Conservation (phyloP, 1,139 yeast genomes). For the Taiozyma sp. region DNA sequence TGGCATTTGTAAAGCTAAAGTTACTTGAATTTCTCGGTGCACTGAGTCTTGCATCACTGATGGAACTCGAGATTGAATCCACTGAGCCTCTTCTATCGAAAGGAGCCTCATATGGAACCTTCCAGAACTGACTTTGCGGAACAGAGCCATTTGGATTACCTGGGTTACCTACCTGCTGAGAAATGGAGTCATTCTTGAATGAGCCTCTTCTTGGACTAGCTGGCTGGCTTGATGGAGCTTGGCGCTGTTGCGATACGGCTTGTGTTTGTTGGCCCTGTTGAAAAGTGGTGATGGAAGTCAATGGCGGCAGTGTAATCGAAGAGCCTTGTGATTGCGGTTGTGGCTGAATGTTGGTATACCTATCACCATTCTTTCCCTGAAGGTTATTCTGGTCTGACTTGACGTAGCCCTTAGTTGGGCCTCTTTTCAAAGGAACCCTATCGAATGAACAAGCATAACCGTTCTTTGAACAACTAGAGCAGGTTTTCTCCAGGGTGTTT, state of each 20-base stretch:
- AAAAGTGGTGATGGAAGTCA: conserved; percentile 14
- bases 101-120: conserved; percentile 31
- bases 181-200: conserved; percentile 1
- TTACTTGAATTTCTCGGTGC: conserved; percentile 8
- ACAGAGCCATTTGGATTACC: conserved; percentile 8
- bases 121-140: conserved; percentile 33
- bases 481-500: conserved; percentile 41
- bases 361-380: not conserved
- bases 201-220: conserved; percentile 5
- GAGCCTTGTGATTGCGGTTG: conserved; percentile 3
- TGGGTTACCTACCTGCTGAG: conserved; percentile 1
- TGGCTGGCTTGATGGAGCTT: conserved; percentile 2
- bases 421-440: conserved; percentile 67
- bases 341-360: conserved; percentile 4
- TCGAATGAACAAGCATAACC: conserved; percentile 56
- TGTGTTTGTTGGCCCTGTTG: not conserved
- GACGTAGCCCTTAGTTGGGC: conserved; percentile 69
- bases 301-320: conserved; percentile 19
- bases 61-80: conserved; percentile 29
- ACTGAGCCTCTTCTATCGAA: conserved; percentile 29
- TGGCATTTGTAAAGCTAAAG: conserved; percentile 8
- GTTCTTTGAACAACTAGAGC: conserved; percentile 52
- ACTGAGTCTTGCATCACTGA: conserved; percentile 22
- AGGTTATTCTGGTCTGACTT: conserved; percentile 4
- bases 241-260: conserved; percentile 3